Evolutionary conservation across 2,329 filamentous ascomycete species (phyloP), one percentile per base, ranked within the genome.

Genomic region (Scortechinia acanthostroma): DNA sequence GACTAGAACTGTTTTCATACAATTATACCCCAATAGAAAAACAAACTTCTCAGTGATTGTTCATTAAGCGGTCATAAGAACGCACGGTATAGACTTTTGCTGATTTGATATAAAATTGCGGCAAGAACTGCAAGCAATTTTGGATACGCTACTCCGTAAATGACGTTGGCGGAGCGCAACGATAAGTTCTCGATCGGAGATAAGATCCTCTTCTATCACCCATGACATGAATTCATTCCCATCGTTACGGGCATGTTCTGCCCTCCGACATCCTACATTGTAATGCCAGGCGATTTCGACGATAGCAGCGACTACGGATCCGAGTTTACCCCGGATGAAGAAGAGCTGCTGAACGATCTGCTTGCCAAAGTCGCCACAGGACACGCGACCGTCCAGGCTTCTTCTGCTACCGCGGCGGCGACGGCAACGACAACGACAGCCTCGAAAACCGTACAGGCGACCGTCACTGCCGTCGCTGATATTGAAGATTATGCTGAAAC

Each of bases 221-320:
- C n/a, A n/a, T 30, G 25, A 30, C 25, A 30, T 30, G 25, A 10
- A 10, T 30, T 30, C 25, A 10, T n/a, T 30, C 25, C 25, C 25
- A 30, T 30, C 10, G n/a, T 30, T n/a, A 30, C 17, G 20, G 35
- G 35, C 35, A 40, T 40, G 35, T 40, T 17, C 35, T 40, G 17
- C 35, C 10, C 25, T 10, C 10, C 25, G n/a, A 30, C 10, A 30
- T n/a, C 25, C 25, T 30, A 10, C 35, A 40, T 19, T 17, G 6
- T 17, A 40, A 40, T n/a, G n/a, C 10, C 10, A 30, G 25, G 50
- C 35, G 35, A 40, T 6, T 13, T 6, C 35, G 10, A 10, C 10
- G 35, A 40, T 40, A 19, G 17, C 33, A 78, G 73, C 58, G 75
- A 80, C 50, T 81, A 80, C 69, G 77, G 74, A 51, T 76, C 73